Evolutionary conservation across 768 basidiomycete genomes (phyloP).

Genomic region (Asterophora parasitica): DNA sequence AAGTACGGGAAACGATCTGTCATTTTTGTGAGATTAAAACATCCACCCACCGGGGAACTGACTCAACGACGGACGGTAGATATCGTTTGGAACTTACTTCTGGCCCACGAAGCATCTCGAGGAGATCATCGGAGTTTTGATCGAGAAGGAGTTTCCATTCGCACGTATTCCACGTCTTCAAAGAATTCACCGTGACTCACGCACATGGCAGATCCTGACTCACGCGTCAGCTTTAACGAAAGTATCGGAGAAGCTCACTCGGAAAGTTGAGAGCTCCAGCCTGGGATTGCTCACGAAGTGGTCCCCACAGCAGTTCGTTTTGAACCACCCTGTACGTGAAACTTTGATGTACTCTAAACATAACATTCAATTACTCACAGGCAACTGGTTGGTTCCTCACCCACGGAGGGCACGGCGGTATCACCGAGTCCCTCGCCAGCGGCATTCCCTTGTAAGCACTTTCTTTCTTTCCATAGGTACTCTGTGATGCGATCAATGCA

Average conservation of each 20-base stretch:
- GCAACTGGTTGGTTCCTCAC: slow-evolving; percentile 22
- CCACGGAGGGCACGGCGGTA: slow-evolving; percentile 19
- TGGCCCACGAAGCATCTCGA: slow-evolving; percentile 15
- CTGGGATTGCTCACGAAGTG: slow-evolving; percentile 15
- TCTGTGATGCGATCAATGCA: neutral
- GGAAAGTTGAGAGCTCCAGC: slow-evolving; percentile 13
- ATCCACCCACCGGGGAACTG: neutral
- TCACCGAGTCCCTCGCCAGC: slow-evolving; percentile 17
- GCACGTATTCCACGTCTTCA: slow-evolving; percentile 3
- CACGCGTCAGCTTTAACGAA: slow-evolving; percentile 16
- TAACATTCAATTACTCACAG: neutral
- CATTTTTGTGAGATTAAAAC: slow-evolving; percentile 15
- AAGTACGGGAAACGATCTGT: slow-evolving; percentile 16
- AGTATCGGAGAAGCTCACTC: slow-evolving; percentile 3
- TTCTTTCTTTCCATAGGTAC: neutral
- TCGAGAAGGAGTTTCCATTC: slow-evolving; percentile 16
- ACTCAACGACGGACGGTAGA: neutral
- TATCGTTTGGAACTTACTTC: slow-evolving; percentile 14
- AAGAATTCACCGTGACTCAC: too few species aligned
- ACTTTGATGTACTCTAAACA: neutral
- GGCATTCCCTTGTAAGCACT: slow-evolving; percentile 19
- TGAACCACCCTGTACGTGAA: slow-evolving; percentile 16
- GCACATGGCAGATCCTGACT: slow-evolving; percentile 11
- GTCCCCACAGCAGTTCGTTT: slow-evolving; percentile 20
- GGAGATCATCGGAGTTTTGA: slow-evolving; percentile 11